Evolutionary conservation across 2,329 filamentous ascomycete species (phyloP).

Genomic region (Zymoseptoria crescenta): DNA sequence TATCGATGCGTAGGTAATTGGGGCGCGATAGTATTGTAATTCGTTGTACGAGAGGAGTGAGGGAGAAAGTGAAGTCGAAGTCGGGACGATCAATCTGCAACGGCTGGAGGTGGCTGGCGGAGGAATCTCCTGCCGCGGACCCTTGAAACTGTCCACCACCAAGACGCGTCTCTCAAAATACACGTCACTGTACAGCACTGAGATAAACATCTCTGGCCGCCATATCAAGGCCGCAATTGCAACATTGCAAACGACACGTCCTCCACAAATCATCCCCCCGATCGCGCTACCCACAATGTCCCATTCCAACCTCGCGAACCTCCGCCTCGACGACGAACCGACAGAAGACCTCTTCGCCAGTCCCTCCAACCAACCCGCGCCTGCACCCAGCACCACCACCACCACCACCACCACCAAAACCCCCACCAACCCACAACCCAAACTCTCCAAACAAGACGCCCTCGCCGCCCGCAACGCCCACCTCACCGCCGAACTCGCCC

Average conservation of each 20-base stretch:
- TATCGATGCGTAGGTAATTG: not conserved
- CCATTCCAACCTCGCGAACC: constrained; percentile 19
- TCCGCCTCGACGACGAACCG: constrained; percentile 39
- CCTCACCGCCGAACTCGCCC: constrained; percentile 71
- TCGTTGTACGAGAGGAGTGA: not conserved
- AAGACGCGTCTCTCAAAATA: not conserved
- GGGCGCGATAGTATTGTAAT: not conserved
- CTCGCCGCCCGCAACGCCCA: constrained; percentile 64
- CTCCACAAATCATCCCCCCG: not conserved
- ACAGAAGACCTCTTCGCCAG: constrained; percentile 53
- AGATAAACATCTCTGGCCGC: not conserved
- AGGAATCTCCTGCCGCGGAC: not conserved
- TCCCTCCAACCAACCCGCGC: constrained; percentile 37
- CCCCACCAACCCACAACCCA: constrained; percentile 35
- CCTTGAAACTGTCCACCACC: not conserved
- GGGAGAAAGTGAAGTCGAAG: not conserved
- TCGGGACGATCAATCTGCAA: not conserved
- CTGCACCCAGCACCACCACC: constrained; percentile 30
- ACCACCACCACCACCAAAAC: constrained; percentile 27
- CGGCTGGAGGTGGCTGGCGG: not conserved
- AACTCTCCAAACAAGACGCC: constrained; percentile 28
- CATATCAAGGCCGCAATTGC: not conserved
- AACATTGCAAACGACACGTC: not conserved
- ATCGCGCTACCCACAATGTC: constrained; percentile 6
- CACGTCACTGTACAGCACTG: not conserved